Evolutionary conservation across 257 asterid species (phyloP), one percentile per base, ranked within the genome.

Genomic region (Solanum gandarillasii): DNA sequence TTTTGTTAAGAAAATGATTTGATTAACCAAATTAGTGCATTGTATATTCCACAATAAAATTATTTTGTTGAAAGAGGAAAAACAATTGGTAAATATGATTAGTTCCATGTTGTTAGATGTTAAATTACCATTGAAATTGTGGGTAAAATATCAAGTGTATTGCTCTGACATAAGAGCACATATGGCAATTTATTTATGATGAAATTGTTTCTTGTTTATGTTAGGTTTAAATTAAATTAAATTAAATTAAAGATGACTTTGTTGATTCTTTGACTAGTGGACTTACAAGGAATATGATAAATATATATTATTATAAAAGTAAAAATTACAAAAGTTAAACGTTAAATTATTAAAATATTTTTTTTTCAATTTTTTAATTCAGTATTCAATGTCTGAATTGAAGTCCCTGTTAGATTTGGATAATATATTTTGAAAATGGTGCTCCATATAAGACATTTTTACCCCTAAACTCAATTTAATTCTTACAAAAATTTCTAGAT

Each of bases 371-470:
- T 52, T 52, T 52, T 18, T 18, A 3, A 52, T 6, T 52, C 4
- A 1, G 21, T 52, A 1, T 52, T 18, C 3, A 6, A 1, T 52
- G n/a, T 0, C 1, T 5, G 1, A 6, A 52, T 52, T 6, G 9
- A 2, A 52, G 3, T 52, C 7, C n/a, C n/a, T 6, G 18, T 0
- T 52, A 6, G 8, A 52, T 18, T 18, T 1, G 9, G 3, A 52
- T 16, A 20, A 0, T 18, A 2, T 8, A 52, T 52, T 52, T 52
- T 52, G 4, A 52, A 52, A 52, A 52, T 18, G 9, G 3, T 16
- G n/a, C n/a, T 52, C n/a, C 23, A 7, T 6, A 16, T 16, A 52
- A 16, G 27, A 23, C 5, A 2, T 62, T 23, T 62, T 23, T 62
- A 62, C 6, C 71, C 6, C 9, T 21, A 52, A 60, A 21, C 5